Conservation (phyloP, 2,329 filamentous ascomycete species). For the Fusarium austroafricanum region DNA sequence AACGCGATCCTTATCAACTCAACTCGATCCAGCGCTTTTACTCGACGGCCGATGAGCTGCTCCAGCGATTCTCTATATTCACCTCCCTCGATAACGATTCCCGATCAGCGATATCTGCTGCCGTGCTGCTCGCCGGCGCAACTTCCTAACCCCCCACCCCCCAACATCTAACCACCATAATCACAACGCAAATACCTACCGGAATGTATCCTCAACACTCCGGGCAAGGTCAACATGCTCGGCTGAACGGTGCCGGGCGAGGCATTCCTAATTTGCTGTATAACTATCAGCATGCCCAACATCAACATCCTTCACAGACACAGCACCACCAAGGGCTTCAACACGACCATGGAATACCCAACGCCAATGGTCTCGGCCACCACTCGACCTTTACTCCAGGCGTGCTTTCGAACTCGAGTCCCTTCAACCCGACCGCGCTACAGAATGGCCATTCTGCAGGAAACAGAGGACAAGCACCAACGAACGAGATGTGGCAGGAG, state of each 20-base stretch:
- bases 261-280: conserved; percentile 76
- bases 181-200: conserved; percentile 41
- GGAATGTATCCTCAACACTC: conserved; percentile 80
- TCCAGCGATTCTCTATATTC: conserved; percentile 30
- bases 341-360: conserved; percentile 67
- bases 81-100: conserved; percentile 27
- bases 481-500: conserved; percentile 83
- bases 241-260: conserved; percentile 70
- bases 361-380: conserved; percentile 65
- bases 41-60: conserved; percentile 44
- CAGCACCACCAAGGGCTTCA: conserved; percentile 72
- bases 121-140: conserved; percentile 49
- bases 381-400: conserved; percentile 52
- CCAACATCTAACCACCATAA: conserved; percentile 24
- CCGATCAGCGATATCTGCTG: conserved; percentile 38
- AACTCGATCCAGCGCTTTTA: conserved; percentile 14
- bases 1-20: conserved; percentile 17
- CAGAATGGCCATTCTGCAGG: conserved; percentile 67
- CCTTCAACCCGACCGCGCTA: conserved; percentile 65
- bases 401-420: conserved; percentile 71
- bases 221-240: conserved; percentile 75
- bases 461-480: conserved; percentile 63
- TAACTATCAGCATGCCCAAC: conserved; percentile 72
- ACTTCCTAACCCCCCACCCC: conserved; percentile 33
- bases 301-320: conserved; percentile 72